Percentiles rank a stretch among this genome's conserved stretches.
phyloP scores from a whole-genome alignment of 768 basidiomycete species.

The Boletus rubescentipes region DNA sequence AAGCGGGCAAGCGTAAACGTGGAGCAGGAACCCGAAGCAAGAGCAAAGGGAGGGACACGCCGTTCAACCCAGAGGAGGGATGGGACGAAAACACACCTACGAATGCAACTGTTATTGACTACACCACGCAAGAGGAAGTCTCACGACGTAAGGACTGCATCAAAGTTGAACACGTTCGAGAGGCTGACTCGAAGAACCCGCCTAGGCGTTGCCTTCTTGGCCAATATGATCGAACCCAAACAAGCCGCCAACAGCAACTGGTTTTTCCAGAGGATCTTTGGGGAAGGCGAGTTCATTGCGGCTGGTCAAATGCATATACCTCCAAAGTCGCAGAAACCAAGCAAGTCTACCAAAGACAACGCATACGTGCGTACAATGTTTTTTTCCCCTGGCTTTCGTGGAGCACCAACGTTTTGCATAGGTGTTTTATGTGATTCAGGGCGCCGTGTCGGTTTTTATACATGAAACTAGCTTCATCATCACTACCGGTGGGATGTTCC shows the following conservation, averaged over 20 bases:
- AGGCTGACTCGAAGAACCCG: conserved; percentile 1
- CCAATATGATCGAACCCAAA: conserved; percentile 61
- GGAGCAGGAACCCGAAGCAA: conserved; percentile 32
- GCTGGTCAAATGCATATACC: conserved; percentile 87
- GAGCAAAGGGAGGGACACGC: conserved; percentile 33
- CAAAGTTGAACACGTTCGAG: background rate
- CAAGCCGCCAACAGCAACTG: conserved; percentile 65
- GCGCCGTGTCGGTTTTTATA: conserved; percentile 83
- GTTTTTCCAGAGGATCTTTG: conserved; percentile 89
- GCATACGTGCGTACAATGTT: conserved; percentile 66
- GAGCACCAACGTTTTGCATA: conserved; percentile 25
- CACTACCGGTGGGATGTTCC: conserved; percentile 80
- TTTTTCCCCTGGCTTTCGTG: background rate
- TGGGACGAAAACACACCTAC: conserved; percentile 83
- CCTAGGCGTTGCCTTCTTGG: conserved; percentile 78
- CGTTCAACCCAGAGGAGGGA: conserved; percentile 63
- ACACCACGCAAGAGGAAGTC: conserved; percentile 56
- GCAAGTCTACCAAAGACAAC: conserved; percentile 90
- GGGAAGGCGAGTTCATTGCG: conserved; percentile 88
- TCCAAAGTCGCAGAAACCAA: conserved; percentile 75
- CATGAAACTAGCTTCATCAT: conserved; percentile 79
- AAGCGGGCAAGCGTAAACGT: conserved; percentile 37
- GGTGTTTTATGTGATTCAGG: conserved; percentile 83
- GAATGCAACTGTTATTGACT: conserved; percentile 68
- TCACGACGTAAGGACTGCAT: conserved; percentile 60